Evolutionary conservation across 495 filamentous ascomycete species (phyloP), one percentile per base, ranked within the genome.

Genomic region (Terfezia claveryi): DNA sequence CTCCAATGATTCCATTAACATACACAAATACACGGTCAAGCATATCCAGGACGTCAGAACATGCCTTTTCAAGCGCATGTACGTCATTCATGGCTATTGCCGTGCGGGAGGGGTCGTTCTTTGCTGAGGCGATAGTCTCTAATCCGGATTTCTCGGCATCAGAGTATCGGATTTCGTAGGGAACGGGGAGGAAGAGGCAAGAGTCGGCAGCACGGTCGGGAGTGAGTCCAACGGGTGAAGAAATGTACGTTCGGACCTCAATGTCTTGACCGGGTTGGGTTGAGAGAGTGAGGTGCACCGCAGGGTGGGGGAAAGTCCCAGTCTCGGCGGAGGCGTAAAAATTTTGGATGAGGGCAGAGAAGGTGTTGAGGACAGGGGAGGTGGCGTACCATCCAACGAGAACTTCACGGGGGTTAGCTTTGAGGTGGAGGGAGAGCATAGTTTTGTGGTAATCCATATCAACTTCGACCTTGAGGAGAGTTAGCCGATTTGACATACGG

Each of bases 391-490:
- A 98, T 62, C 91, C 91, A 36, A 98, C 81, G 17, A 98, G 76
- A 27, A 89, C 80, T 70, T 98, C 91, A 67, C 85, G 82, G 11
- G 92, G 91, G 70, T 87, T 86, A 16, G 87, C 88, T 73, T 87
- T 87, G 60, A 94, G 77, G 67, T 94, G 88, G 59, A 98, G 74
- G 16, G 80, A 80, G 16, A 95, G 78, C 91, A 98, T 96, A 68
- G 88, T 85, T 77, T 96, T 96, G 70, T 98, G 91, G 68, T 96
- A 98, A 70, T 96, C 91, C 78, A 98, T 94, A 69, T 98, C 91
- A 57, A 98, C 92, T 67, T 98, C 91, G 62, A 98, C 91, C 63
- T 64, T 16, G 17, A 37, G n/a, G 27, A 20, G 12, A 50, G 27
- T 23, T 54, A 23, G 16, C 53, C 10, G 27, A 7, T 0, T 32